Base-by-base conservation (phyloP, 163 green algal genomes). In the Volvox carteri region DNA sequence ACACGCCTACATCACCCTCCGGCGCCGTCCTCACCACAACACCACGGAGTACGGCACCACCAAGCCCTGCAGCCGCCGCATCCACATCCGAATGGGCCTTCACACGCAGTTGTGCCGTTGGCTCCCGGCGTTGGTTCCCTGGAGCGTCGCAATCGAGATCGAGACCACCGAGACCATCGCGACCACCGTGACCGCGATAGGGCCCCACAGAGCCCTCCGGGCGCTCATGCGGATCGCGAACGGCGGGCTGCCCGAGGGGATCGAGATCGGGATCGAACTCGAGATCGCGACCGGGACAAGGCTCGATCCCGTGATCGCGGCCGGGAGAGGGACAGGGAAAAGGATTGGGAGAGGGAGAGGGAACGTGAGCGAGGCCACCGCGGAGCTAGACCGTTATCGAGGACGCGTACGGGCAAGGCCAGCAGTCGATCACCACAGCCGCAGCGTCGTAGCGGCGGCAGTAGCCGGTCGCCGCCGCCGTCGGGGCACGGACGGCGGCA, bases 401-500 rank as follows among this genome's bases (percentile, higher is more conserved):
- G 75, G 4, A 46, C 48, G 14, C 19, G 48, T 12, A 52, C 25
- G 14, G 48, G 75, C 30, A 21, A 37, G 16, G 54, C 30, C 4
- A 54, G 35, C 54, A 73, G 52, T 25, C 52, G 52, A 21, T 84
- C 75, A 0, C 75, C 75, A 4, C 75, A 46, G 75, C 75, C 54
- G 50, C 75, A 28, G 50, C 48, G n/a, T n/a, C 5, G 54, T 37
- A 37, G 21, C 76, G 46, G 48, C 74, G 28, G 74, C 48, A 48
- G 75, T 18, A 74, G 77, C 54, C 37, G 77, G 48, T 81, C 46
- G 44, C 72, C 72, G 21, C 72, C 72, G 41, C n/a, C n/a, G 19
- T 46, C 18, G 74, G 46, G 35, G 23, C 74, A 65, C 44, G 75
- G n/a, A 28, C 75, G 75, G 37, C n/a, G 75, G 28, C 39, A 33